These are phyloP conservation scores for Xylariales sp. DNA, from an alignment of 2,329 filamentous ascomycete genomes.

Conservation along the genomic window DNA sequence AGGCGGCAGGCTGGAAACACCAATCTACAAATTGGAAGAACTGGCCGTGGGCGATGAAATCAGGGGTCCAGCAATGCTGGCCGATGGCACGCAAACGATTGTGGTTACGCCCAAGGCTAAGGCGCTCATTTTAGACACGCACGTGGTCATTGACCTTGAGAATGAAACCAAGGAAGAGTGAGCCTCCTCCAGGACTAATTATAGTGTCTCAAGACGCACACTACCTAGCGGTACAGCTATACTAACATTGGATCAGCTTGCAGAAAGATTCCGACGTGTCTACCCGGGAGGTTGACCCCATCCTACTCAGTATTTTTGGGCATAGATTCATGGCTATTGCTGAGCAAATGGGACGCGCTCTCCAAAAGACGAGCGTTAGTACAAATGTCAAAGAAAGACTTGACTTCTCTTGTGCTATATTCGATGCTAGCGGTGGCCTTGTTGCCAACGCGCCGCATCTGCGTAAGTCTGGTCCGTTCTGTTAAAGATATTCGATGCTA, in stretches of 20 bases:
- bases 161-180: conserved; percentile 44
- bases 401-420: conserved; percentile 79
- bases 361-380: conserved; percentile 76
- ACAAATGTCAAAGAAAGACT: conserved; percentile 80
- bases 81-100: conserved; percentile 87
- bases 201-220: neutral
- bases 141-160: conserved; percentile 82
- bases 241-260: conserved; percentile 19
- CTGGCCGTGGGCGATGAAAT: conserved; percentile 69
- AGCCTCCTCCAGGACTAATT: conserved; percentile 8
- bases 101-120: conserved; percentile 76
- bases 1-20: conserved; percentile 70
- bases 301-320: conserved; percentile 73
- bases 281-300: conserved; percentile 61
- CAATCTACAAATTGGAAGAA: conserved; percentile 77
- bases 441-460: conserved; percentile 79
- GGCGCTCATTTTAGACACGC: conserved; percentile 76
- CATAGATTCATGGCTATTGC: conserved; percentile 84
- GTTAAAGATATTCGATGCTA: neutral
- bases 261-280: conserved; percentile 14
- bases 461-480: conserved; percentile 22
- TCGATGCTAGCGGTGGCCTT: conserved; percentile 69
- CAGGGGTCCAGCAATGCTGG: conserved; percentile 77
- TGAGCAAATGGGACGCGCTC: conserved; percentile 75
- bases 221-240: neutral